A percentile compares a stretch with the other conserved stretches of the same genome.
These are phyloP conservation scores for Neurospora tetraspora DNA, from an alignment of 495 filamentous ascomycete species.

Conservation along the genomic window DNA sequence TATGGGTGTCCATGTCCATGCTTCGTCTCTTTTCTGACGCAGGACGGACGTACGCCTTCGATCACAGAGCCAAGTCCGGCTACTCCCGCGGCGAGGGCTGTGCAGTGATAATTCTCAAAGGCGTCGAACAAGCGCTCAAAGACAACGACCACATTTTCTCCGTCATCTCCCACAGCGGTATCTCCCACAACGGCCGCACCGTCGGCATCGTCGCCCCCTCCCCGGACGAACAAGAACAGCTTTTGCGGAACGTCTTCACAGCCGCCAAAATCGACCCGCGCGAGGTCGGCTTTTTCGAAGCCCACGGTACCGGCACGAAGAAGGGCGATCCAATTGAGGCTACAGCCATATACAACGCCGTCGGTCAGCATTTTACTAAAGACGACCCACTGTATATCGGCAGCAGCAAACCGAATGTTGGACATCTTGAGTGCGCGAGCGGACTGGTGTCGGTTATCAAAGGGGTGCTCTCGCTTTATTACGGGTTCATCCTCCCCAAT, in stretches of 20 bases:
- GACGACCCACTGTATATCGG: slow-evolving; percentile 42
- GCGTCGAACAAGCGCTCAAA: slow-evolving; percentile 37
- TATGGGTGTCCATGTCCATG: slow-evolving; percentile 31
- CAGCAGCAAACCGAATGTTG: slow-evolving; percentile 50
- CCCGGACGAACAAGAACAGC: slow-evolving; percentile 38
- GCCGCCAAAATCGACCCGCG: slow-evolving; percentile 29
- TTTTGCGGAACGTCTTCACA: slow-evolving; percentile 34
- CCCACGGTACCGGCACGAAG: slow-evolving; percentile 51
- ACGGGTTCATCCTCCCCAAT: slow-evolving; percentile 41
- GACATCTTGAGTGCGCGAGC: slow-evolving; percentile 47
- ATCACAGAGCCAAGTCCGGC: slow-evolving; percentile 32
- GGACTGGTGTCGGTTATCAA: slow-evolving; percentile 53
- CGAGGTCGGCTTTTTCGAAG: slow-evolving; percentile 39
- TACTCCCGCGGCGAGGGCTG: slow-evolving; percentile 36
- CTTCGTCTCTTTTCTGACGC: slow-evolving; percentile 26
- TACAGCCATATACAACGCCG: slow-evolving; percentile 40
- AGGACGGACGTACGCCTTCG: slow-evolving; percentile 31
- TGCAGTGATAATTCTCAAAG: slow-evolving; percentile 41
- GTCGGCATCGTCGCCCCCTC: slow-evolving; percentile 46
- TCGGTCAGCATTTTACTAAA: slow-evolving; percentile 25
- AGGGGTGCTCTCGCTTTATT: slow-evolving; percentile 47
- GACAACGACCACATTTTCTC: slow-evolving; percentile 47
- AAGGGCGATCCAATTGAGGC: slow-evolving; percentile 54
- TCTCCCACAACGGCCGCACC: slow-evolving; percentile 47
- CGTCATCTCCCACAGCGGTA: slow-evolving; percentile 42